These are phyloP conservation scores for Adansonia gregorii DNA, from an alignment of 441 rosid species.

Conservation along the genomic window DNA sequence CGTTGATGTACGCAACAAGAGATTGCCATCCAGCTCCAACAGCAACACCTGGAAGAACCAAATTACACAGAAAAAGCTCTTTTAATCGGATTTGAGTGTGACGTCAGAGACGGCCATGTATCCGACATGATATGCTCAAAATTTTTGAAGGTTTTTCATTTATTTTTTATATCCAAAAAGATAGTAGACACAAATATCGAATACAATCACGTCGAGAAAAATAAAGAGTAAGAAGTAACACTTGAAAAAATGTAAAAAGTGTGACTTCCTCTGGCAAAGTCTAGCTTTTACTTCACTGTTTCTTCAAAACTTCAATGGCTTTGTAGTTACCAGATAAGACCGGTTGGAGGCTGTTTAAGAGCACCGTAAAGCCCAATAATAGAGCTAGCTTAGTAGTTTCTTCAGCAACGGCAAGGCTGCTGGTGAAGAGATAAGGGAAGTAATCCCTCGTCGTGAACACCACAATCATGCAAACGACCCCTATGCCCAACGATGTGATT, in stretches of 20 bases:
- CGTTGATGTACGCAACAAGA: constrained; percentile 75
- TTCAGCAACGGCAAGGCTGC: constrained; percentile 68
- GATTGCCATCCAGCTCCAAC: constrained; percentile 93
- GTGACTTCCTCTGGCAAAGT: neutral
- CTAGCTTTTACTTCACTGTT: neutral
- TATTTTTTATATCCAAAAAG: too few relatives aligned
- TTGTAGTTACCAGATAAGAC: constrained; percentile 69
- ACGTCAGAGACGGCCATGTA: too few relatives aligned
- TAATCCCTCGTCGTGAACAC: constrained; percentile 60
- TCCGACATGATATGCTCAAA: too few relatives aligned
- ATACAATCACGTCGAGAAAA: too few relatives aligned
- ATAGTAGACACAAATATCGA: too few relatives aligned
- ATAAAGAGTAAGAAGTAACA: too few relatives aligned
- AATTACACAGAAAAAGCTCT: neutral
- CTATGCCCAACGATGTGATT: constrained; percentile 63
- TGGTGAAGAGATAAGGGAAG: constrained; percentile 83
- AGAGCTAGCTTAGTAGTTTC: constrained; percentile 72
- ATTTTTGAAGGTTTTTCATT: too few relatives aligned
- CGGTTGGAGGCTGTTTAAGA: constrained; percentile 87
- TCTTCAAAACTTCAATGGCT: too few relatives aligned
- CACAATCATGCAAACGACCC: constrained; percentile 56
- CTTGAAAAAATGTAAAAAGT: too few relatives aligned
- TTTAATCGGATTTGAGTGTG: neutral
- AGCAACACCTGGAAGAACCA: constrained; percentile 63
- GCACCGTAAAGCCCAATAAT: constrained; percentile 68